Base-by-base conservation (phyloP, 2,329 filamentous ascomycete species). In the Leptosphaerulina australis region DNA sequence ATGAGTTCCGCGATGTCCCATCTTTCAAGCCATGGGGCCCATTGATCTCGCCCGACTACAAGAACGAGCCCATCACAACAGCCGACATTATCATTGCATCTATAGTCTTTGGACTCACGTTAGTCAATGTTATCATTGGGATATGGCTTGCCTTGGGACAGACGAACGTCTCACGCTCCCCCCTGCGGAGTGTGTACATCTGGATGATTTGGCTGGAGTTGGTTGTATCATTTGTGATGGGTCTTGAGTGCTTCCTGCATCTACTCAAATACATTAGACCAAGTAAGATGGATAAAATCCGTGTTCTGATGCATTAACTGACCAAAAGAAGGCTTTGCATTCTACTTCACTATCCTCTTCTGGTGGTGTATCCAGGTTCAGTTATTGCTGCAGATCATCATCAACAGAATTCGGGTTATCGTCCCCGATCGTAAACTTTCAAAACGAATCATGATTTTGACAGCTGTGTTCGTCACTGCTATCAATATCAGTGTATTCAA, bases 161-260 rank as follows among this genome's bases (percentile, higher is more conserved):
- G 58, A 72, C 46, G 37, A 66, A 28, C 10, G 56, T 45, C 3
- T 69, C 68, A 3, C 58, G 68, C 11, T 59, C 58, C 47, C 56
- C 69, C 6, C 24, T 68, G 18, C 53, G 61, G 11, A 78, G 76
- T 52, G 63, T 71, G 1, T 79, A 79, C 50, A 68, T 80, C 0
- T 76, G 74, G 68, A 74, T 80, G 74, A 74, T 80, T 44, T 80
- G 78, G 78, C 41, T 73, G 21, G 78, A 80, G 57, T 68, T 80
- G 3, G 2, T 69, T 1, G 74, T 75, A 3, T 79, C 74, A 9
- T 63, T 77, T 9, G 54, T 68, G 7, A 79, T 80, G 64, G 73
- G 69, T 5, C 51, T 77, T 18, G 69, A 79, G 35, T 68, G 68
- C 51, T 75, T 56, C 47, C 21, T 74, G 37, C 69, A 72, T 53